Evolutionary conservation across 208 protist genomes (phyloP).

Genomic region (Naegleria lovaniensis): DNA sequence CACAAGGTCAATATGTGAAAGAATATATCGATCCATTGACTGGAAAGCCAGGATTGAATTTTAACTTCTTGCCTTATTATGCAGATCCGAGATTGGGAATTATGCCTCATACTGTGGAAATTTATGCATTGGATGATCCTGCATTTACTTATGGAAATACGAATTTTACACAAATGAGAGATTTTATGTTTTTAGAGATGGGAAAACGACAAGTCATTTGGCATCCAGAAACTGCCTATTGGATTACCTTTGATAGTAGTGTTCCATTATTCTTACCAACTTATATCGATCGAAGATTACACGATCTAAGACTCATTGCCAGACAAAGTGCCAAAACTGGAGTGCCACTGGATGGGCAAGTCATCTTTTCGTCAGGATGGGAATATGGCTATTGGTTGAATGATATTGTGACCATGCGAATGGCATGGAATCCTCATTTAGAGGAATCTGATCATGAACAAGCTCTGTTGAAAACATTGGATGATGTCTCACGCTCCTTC

Average conservation of each 20-base stretch:
- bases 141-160: conserved; percentile 8
- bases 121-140: neutral
- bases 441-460: neutral
- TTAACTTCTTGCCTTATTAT: conserved; percentile 29
- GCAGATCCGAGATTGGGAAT: neutral
- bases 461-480: neutral
- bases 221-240: conserved; percentile 29
- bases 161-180: neutral
- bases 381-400: conserved; percentile 19
- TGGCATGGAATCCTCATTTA: conserved; percentile 22
- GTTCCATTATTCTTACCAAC: conserved; percentile 19
- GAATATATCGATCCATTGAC: conserved; percentile 19
- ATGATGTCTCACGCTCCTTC: neutral
- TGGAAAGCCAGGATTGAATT: conserved; percentile 2
- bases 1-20: neutral
- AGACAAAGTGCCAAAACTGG: neutral
- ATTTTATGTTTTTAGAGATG: neutral
- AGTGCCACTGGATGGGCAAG: neutral
- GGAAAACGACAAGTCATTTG: neutral
- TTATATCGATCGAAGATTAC: conserved; percentile 21
- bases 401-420: neutral
- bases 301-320: conserved; percentile 6
- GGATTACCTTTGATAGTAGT: conserved; percentile 22
- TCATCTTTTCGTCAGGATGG: neutral
- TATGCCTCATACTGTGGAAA: conserved; percentile 25